Conservation (phyloP, 1,139 yeast genomes). For the Saccharomyces hybrid region DNA sequence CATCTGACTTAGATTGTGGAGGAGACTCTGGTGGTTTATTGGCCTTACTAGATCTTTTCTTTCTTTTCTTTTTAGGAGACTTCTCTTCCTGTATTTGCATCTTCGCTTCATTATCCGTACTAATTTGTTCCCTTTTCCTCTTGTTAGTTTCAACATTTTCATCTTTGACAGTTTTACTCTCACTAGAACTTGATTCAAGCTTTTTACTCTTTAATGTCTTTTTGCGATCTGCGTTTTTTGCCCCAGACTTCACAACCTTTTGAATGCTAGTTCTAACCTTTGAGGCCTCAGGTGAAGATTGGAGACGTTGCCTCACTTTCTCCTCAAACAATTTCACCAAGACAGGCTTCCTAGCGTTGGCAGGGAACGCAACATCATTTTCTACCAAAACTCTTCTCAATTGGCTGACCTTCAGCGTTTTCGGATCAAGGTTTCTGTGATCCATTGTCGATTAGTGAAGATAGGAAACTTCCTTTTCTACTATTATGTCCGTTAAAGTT, state of each 20-base stretch:
- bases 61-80: not conserved
- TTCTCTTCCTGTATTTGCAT: not conserved
- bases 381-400: conserved; percentile 52
- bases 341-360: conserved; percentile 55
- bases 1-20: not conserved
- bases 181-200: not conserved
- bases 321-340: conserved; percentile 45
- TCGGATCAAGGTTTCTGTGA: conserved; percentile 43
- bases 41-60: not conserved
- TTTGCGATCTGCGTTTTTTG: not conserved
- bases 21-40: not conserved
- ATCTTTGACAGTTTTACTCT: not conserved
- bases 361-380: conserved; percentile 46
- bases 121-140: not conserved
- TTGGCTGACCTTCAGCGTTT: conserved; percentile 50
- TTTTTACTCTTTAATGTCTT: not conserved
- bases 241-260: not conserved
- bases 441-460: conserved; percentile 1
- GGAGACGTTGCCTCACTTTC: not conserved
- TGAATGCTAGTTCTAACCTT: not conserved
- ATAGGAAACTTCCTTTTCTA: not conserved
- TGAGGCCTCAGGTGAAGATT: not conserved
- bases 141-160: not conserved
- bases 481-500: not conserved
- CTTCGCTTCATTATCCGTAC: not conserved